A percentile compares a stretch with the other conserved stretches of the same genome.
Evolutionary conservation across 768 basidiomycete species (phyloP).

Genomic region (Lactifluus piperatus): DNA sequence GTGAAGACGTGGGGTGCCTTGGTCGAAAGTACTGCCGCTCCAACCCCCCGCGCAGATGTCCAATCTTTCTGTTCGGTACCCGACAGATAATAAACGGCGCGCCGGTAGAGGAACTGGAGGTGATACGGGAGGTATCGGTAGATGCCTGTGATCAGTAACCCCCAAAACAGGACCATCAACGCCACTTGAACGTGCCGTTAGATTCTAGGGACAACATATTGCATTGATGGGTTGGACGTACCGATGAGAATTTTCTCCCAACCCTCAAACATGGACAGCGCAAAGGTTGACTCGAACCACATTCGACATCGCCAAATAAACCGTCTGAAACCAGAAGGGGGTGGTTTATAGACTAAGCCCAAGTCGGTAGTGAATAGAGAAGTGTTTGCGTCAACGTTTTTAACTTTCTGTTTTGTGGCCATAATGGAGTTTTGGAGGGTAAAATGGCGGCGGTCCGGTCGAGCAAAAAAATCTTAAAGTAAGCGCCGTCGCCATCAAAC

Average conservation of each 20-base stretch:
- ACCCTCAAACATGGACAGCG: conserved; percentile 49
- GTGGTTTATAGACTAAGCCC: conserved; percentile 23
- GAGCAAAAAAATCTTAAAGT: not conserved
- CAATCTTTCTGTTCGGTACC: conserved; percentile 34
- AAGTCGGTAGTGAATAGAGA: conserved; percentile 23
- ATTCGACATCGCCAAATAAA: conserved; percentile 45
- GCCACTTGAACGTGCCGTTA: not conserved
- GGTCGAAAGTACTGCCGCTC: not conserved
- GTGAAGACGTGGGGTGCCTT: not conserved
- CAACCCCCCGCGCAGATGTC: not conserved
- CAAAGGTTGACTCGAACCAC: conserved; percentile 52
- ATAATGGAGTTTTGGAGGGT: not conserved
- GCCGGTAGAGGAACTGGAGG: conserved; percentile 40
- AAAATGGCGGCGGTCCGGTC: conserved; percentile 1
- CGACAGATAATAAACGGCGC: conserved; percentile 55
- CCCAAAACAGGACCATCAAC: conserved; percentile 32
- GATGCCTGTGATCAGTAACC: conserved; percentile 41
- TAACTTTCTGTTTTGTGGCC: conserved; percentile 5
- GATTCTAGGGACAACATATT: conserved; percentile 7
- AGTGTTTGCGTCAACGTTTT: not conserved
- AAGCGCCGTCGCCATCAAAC: no score
- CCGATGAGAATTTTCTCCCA: conserved; percentile 60
- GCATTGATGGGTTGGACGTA: conserved; percentile 27
- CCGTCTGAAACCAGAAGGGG: conserved; percentile 19
- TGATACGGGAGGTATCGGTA: conserved; percentile 53